These are phyloP conservation scores for Orobanche coerulescens DNA, from an alignment of 257 asterid genomes.

Conservation along the genomic window DNA sequence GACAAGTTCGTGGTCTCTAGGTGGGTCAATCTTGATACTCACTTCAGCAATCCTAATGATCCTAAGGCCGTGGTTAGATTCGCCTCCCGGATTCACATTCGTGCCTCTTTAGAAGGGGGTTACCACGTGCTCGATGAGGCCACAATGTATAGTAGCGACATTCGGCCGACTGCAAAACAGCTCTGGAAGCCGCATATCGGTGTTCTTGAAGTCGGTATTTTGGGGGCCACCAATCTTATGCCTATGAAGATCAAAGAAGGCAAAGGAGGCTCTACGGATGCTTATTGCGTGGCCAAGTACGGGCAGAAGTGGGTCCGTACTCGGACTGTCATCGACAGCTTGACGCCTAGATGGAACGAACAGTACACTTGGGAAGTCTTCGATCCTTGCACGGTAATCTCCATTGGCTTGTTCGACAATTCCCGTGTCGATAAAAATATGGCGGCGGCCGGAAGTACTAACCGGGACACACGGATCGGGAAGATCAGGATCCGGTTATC, in stretches of 20 bases:
- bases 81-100: constrained; percentile 73
- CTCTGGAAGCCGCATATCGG: constrained; percentile 89
- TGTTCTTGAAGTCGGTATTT: constrained; percentile 74
- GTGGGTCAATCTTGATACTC: constrained; percentile 70
- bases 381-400: constrained; percentile 85
- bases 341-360: constrained; percentile 82
- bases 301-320: constrained; percentile 90
- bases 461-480: constrained; percentile 61
- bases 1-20: constrained; percentile 56
- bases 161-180: constrained; percentile 78
- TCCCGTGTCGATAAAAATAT: constrained; percentile 53
- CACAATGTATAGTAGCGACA: constrained; percentile 75
- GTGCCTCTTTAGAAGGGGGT: constrained; percentile 75
- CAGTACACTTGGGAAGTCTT: constrained; percentile 93
- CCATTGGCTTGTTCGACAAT: constrained; percentile 72
- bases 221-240: constrained; percentile 65
- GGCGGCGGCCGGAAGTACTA: constrained; percentile 19
- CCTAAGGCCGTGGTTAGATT: constrained; percentile 45
- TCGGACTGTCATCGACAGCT: constrained; percentile 67
- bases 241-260: constrained; percentile 81
- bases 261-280: constrained; percentile 70
- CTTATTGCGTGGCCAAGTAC: constrained; percentile 73
- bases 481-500: constrained; percentile 75
- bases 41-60: constrained; percentile 35
- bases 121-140: constrained; percentile 91